These are phyloP conservation scores for Trichoderma sp. DNA, from an alignment of 2,329 filamentous ascomycete species.

Conservation along the genomic window DNA sequence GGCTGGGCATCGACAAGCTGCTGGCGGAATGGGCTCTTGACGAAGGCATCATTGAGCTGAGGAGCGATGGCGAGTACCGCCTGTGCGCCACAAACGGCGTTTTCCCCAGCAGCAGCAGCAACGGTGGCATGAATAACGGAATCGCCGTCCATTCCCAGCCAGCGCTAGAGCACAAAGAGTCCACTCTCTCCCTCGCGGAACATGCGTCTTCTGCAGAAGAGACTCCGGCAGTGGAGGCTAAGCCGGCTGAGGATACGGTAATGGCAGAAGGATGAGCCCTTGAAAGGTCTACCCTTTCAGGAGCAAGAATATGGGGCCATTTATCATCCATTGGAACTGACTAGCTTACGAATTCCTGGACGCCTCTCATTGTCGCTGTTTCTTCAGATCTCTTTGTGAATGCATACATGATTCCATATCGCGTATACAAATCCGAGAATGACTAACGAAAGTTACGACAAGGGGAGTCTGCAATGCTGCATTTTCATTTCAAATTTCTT, in stretches of 20 bases:
- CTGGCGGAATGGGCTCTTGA: slow-evolving; percentile 66
- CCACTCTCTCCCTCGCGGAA: slow-evolving; percentile 31
- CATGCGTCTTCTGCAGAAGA: slow-evolving; percentile 33
- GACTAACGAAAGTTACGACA: slow-evolving; percentile 18
- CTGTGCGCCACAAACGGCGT: slow-evolving; percentile 44
- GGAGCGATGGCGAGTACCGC: slow-evolving; percentile 60
- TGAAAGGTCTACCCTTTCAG: not conserved
- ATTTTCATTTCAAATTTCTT: not conserved
- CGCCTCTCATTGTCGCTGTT: not conserved
- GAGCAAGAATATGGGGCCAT: not conserved
- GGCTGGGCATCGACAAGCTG: slow-evolving; percentile 60
- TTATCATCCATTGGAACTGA: not conserved
- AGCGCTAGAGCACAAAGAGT: slow-evolving; percentile 37
- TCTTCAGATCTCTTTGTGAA: not conserved
- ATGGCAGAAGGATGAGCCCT: slow-evolving; percentile 32
- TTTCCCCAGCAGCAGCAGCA: slow-evolving; percentile 28
- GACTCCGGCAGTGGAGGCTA: slow-evolving; percentile 34
- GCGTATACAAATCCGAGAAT: slow-evolving; percentile 12
- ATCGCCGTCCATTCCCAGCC: slow-evolving; percentile 11
- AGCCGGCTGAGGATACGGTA: slow-evolving; percentile 37
- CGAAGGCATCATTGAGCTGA: slow-evolving; percentile 64
- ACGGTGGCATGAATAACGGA: slow-evolving; percentile 13
- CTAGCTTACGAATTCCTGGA: not conserved
- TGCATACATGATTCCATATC: slow-evolving; percentile 4
- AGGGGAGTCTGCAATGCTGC: not conserved